Evolutionary conservation across 1,284 basidiomycete species (phyloP), one percentile per base, ranked within the genome.

Genomic region (Macrocystidia cucumis): DNA sequence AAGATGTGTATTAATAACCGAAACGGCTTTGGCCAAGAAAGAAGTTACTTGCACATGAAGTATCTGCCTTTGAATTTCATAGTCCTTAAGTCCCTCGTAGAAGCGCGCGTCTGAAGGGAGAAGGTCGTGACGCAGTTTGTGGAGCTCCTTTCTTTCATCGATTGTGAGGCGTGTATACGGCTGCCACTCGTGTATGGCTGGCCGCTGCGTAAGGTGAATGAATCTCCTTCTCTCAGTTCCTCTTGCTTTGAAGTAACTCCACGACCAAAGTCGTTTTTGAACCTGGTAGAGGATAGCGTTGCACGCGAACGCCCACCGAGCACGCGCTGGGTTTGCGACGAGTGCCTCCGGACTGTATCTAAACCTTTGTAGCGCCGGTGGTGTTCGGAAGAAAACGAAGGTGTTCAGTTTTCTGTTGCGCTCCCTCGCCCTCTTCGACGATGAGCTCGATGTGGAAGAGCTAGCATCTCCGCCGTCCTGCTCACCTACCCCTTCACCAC

Each of bases 1-100:
- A n/a, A 22, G 9, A 31, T 13, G 14, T 4, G 22, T 37, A 25
- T 18, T 20, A 24, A 14, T 12, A 11, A 19, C n/a, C n/a, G n/a
- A 9, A 9, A 3, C 3, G 3, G 14, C 14, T 13, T 11, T 11
- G 30, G 22, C 31, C 6, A 18, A 17, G 13, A 24, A 29, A 17
- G 3, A 12, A 12, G 17, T n/a, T 9, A 51, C 55, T 31, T 41
- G 57, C 57, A 55, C 54, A 41, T 59, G 57, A 51, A 52, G 56
- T 22, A 54, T 58, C 31, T 55, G 56, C 20, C 57, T 55, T 37
- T 59, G 55, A 29, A 57, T n/a, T n/a, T n/a, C n/a, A n/a, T n/a
- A 58, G 16, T 51, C 44, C 23, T 51, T 52, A 8, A 58, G 31
- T 0, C 55, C 52, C 32, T 56, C 52, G 36, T 59, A 59, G 34